Evolutionary conservation across 192 early-diverging fungal species (phyloP), one percentile per base, ranked within the genome.

Genomic region (Funneliformis mosseae): DNA sequence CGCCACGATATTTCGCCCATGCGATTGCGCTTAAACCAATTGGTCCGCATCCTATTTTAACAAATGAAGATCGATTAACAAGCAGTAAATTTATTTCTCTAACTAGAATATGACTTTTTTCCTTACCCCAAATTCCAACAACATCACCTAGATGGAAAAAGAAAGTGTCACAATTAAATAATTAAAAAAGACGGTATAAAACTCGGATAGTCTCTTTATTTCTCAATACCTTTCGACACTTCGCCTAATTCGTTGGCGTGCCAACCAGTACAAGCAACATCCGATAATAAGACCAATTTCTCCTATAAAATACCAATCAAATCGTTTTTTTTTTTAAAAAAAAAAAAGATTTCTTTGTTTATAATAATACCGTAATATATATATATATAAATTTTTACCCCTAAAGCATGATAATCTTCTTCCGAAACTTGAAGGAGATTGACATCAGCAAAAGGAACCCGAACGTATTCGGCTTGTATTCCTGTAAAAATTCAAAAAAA

Each of bases 111-210:
- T 1, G 10, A n/a, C 18, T 21, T 11, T 28, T 66, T 64, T 64
- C 10, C 63, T 74, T 21, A 55, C 88, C 90, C 90, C 90, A 91
- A 41, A 91, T 83, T 61, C 84, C 89, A 74, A 91, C 84, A 25
- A 82, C 84, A 12, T 89, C 83, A 21, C 84, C 88, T 69, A 81
- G 76, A 45, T 78, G 11, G 16, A 90, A 84, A 67, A 80, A 73
- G 2, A 81, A 63, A 45, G 33, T 0, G 33, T 33, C 3, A 33
- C 3, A 83, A 77, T 78, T 77, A 77, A 59, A 80, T 16, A 72
- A 23, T 42, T n/a, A 25, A 8, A 72, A 8, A 18, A 18, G 16
- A 21, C 8, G n/a, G 14, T 41, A 71, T 0, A n/a, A 71, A n/a
- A n/a, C n/a, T 71, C 1, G 39, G 33, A 33, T 33, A 3, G 33